Evolutionary conservation across 495 filamentous ascomycete species (phyloP).

Genomic region (Hypoxylon trugodes): DNA sequence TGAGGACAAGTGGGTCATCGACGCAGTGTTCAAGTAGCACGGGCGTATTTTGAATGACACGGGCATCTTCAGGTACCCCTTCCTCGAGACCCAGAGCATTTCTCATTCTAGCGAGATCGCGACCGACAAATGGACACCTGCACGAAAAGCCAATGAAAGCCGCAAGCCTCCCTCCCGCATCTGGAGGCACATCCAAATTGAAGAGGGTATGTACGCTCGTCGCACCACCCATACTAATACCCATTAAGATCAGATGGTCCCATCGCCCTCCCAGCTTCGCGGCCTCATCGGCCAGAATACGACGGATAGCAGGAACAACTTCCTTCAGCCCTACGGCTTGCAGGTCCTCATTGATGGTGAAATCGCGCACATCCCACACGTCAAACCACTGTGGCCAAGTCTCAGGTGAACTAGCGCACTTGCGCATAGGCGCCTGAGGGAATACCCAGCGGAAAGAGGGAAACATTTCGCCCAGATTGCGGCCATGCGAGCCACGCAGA

Average conservation of each 20-base stretch:
- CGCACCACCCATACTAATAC: constrained; percentile 54
- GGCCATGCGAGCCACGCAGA: constrained; percentile 42
- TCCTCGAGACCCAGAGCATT: constrained; percentile 32
- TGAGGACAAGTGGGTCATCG: constrained; percentile 59
- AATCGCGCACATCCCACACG: constrained; percentile 46
- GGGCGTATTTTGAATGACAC: constrained; percentile 47
- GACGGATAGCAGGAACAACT: constrained; percentile 34
- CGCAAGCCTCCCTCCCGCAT: constrained; percentile 35
- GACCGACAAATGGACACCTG: constrained; percentile 60
- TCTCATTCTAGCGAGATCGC: constrained; percentile 40
- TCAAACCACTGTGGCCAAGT: constrained; percentile 55
- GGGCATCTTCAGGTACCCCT: constrained; percentile 21
- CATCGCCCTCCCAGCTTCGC: constrained; percentile 43
- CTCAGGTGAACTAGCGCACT: constrained; percentile 48
- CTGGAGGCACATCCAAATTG: constrained; percentile 38
- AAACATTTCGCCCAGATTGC: constrained; percentile 45
- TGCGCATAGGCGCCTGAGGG: constrained; percentile 58
- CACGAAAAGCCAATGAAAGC: constrained; percentile 65
- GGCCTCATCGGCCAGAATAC: constrained; percentile 40
- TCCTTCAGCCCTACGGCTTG: constrained; percentile 47
- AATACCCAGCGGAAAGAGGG: constrained; percentile 56
- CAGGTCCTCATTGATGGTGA: constrained; percentile 47
- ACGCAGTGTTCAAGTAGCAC: constrained; percentile 64
- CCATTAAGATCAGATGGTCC: constrained; percentile 47
- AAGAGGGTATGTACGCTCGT: constrained; percentile 55